These are phyloP conservation scores for Boletus coccyginus DNA, from an alignment of 768 basidiomycete genomes.

Conservation along the genomic window DNA sequence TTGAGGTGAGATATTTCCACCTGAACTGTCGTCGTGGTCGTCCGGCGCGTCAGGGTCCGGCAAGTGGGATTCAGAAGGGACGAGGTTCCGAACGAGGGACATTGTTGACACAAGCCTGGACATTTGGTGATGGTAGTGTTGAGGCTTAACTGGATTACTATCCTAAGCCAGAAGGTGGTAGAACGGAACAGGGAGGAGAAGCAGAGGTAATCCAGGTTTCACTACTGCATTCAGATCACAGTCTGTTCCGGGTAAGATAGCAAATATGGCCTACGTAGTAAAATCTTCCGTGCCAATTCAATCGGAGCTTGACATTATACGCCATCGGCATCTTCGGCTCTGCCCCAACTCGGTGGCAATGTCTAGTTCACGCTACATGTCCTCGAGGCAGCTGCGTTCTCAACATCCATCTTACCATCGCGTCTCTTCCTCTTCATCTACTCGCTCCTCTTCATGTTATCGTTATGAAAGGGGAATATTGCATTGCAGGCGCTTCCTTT, in stretches of 20 bases:
- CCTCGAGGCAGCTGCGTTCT: conserved; percentile 23
- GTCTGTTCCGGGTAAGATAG: conserved; percentile 17
- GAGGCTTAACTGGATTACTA: conserved; percentile 1
- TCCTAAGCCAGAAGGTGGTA: conserved; percentile 6
- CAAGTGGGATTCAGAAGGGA: conserved; percentile 27
- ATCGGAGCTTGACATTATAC: conserved; percentile 12
- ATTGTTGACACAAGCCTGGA: conserved; percentile 25
- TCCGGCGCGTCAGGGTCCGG: conserved; percentile 33
- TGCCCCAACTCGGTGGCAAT: not conserved
- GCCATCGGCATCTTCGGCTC: conserved; percentile 18
- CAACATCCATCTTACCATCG: conserved; percentile 14
- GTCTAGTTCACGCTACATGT: conserved; percentile 16
- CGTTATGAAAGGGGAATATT: conserved; percentile 71
- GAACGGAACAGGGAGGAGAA: not conserved
- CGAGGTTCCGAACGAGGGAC: conserved; percentile 18
- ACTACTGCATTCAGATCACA: not conserved
- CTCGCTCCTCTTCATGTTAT: conserved; percentile 18
- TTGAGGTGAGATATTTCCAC: conserved; percentile 30
- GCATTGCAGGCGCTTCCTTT: conserved; percentile 67
- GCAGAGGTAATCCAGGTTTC: conserved; percentile 5
- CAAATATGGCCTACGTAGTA: not conserved
- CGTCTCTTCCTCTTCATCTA: conserved; percentile 18
- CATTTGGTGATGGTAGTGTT: conserved; percentile 15
- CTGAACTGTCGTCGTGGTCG: conserved; percentile 26
- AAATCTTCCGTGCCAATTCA: not conserved